phyloP scores from a whole-genome alignment of 768 basidiomycete species.

The Boletus pseudo-olivaceus region DNA sequence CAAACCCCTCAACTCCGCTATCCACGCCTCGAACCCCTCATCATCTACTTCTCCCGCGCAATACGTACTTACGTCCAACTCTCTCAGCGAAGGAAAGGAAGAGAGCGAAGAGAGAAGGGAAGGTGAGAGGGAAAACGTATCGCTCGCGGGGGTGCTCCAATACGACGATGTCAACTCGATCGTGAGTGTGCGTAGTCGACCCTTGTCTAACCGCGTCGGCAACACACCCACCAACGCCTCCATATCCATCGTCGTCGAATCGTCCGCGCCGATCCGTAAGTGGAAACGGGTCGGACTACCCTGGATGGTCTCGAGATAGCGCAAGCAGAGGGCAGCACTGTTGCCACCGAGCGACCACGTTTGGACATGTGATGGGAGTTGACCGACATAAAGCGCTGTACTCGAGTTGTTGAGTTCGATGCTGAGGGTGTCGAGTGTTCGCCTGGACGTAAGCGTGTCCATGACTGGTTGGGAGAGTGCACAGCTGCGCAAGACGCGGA shows the following conservation, averaged over 20 bases:
- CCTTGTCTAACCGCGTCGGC: conserved; percentile 12
- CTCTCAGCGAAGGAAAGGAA: conserved; percentile 12
- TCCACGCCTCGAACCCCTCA: conserved; percentile 11
- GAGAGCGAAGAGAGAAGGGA: conserved; percentile 13
- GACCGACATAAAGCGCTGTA: conserved; percentile 17
- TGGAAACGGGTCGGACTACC: conserved; percentile 16
- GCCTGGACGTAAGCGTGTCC: conserved; percentile 13
- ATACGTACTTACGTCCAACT: conserved; percentile 21
- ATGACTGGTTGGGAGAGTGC: conserved; percentile 21
- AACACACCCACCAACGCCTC: conserved; percentile 9
- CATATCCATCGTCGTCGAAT: conserved; percentile 20
- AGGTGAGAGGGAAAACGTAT: conserved; percentile 20
- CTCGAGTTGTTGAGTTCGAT: conserved; percentile 28
- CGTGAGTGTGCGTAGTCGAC: conserved; percentile 6
- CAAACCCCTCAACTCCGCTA: conserved; percentile 9
- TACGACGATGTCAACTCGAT: conserved; percentile 28
- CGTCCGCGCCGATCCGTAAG: conserved; percentile 25
- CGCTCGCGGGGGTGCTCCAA: conserved; percentile 22
- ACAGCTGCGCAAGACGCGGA: conserved; percentile 17
- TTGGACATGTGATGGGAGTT: conserved; percentile 14
- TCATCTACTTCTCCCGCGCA: conserved; percentile 21
- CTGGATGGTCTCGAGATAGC: conserved; percentile 19
- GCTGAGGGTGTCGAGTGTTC: conserved; percentile 16
- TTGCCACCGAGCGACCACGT: conserved; percentile 24
- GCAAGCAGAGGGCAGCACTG: conserved; percentile 19